Percentiles rank a stretch among this genome's conserved stretches.
Conservation (phyloP, 2,329 filamentous ascomycete species). For the Ascochyta viciae-villosae region DNA sequence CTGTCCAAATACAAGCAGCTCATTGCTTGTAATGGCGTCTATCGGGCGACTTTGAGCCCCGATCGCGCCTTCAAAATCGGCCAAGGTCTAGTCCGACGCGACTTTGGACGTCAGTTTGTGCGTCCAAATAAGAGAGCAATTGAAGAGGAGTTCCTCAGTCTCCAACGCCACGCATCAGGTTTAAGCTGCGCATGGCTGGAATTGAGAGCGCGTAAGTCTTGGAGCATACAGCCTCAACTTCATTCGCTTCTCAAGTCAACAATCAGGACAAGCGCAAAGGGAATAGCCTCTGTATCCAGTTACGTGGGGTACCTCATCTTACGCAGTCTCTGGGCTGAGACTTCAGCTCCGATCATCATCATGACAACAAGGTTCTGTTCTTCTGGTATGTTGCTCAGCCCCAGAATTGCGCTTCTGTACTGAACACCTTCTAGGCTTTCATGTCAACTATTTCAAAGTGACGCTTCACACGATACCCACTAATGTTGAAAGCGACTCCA, state of each 20-base stretch:
- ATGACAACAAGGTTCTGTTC: background rate
- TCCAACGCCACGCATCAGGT: background rate
- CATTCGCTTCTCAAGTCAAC: background rate
- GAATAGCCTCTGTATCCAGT: background rate
- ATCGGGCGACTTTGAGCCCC: background rate
- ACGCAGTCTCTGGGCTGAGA: constrained; percentile 1
- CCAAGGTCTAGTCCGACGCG: background rate
- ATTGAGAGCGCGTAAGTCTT: background rate
- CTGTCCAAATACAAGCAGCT: constrained; percentile 1
- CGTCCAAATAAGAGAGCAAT: background rate
- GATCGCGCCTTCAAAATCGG: background rate
- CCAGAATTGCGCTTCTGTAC: no score
- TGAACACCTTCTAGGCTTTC: background rate
- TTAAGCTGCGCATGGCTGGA: constrained; percentile 1
- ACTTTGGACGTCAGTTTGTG: background rate
- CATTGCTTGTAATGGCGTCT: background rate
- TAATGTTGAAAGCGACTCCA: background rate
- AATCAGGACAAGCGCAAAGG: background rate
- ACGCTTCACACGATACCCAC: background rate
- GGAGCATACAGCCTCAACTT: background rate
- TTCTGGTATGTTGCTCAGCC: background rate
- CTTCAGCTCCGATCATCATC: background rate
- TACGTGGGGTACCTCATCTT: background rate
- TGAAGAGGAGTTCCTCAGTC: background rate
- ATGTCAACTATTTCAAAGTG: background rate